These are phyloP conservation scores for Hypoxylon rickii DNA, from an alignment of 495 filamentous ascomycete genomes.

Conservation along the genomic window DNA sequence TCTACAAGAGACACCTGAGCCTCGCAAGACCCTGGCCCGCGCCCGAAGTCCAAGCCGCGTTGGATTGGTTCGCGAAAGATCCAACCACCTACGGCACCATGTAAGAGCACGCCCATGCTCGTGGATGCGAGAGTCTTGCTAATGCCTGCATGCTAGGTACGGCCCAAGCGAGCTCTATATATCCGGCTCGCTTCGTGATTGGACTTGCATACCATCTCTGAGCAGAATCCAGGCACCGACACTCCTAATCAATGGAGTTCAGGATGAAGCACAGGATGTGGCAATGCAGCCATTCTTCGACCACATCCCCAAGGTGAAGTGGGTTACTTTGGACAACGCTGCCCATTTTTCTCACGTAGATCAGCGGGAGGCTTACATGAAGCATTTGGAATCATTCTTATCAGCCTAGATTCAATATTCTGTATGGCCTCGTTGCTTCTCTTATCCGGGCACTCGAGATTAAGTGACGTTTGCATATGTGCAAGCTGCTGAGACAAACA, in stretches of 20 bases:
- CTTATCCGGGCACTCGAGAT: too few species aligned
- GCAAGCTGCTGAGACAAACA: too few species aligned
- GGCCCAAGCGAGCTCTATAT: conserved; percentile 27
- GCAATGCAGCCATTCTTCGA: conserved; percentile 51
- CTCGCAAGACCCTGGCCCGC: conserved; percentile 44
- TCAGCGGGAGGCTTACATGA: conserved; percentile 45
- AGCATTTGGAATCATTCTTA: conserved; percentile 31
- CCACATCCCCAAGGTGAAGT: conserved; percentile 49
- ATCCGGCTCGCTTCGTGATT: conserved; percentile 17
- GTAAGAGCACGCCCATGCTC: too few species aligned
- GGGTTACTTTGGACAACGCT: conserved; percentile 50
- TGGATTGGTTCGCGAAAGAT: conserved; percentile 41
- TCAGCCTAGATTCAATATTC: not conserved
- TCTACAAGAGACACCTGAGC: conserved; percentile 49
- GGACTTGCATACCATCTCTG: conserved; percentile 33
- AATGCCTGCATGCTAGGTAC: conserved; percentile 7
- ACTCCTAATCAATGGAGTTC: conserved; percentile 55
- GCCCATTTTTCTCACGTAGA: conserved; percentile 53
- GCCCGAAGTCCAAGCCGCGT: conserved; percentile 25
- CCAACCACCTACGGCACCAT: conserved; percentile 51
- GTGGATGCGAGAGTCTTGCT: too few species aligned
- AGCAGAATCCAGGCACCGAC: conserved; percentile 46
- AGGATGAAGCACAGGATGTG: conserved; percentile 55
- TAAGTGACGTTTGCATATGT: too few species aligned
- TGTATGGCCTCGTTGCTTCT: too few species aligned